Base-by-base conservation (phyloP, 1,139 yeast genomes). In the Petasospora fabianii region DNA sequence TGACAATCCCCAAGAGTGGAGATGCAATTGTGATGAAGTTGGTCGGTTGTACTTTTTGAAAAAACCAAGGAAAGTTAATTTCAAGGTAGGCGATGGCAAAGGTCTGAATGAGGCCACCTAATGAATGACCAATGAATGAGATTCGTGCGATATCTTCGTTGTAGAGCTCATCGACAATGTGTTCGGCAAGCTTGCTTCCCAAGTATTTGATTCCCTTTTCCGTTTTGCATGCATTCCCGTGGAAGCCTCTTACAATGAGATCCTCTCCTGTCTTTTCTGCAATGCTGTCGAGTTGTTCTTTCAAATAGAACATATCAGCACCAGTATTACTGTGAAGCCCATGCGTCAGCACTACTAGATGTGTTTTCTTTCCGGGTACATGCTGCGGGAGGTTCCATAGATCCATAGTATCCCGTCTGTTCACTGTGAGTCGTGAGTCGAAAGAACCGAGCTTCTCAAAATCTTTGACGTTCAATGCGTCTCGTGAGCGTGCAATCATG, bases 281-380 rank as follows among this genome's bases (percentile, higher is more conserved):
- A 38, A 66, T 68, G 24, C 60, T 55, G 49, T 88, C 96, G 5
- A 92, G 76, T 52, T 76, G 76, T 53, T 92, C 97, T 57, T 88
- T 90, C 36, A 90, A 52, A 53, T 84, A 92, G 31, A 82, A 70
- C 92, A 92, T 75, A 59, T 92, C 99, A 0, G 95, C 84, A 2
- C 94, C 77, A 0, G 83, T 77, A 56, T 92, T 92, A 0, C 97
- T 86, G 58, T 88, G 96, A 29, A 92, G 65, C 0, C 99, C 99
- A 61, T 92, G 98, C 0, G 96, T 85, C 24, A 92, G 55, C 2
- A 87, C 69, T 20, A 86, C 92, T 44, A 87, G 64, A 60, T 87
- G 96, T 8, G 79, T 68, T 1, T 84, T 83, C 44, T 62, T 63
- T 6, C 59, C 51, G 7, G 46, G 43, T 3, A 66, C 60, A 2